A percentile compares a stretch with the other conserved stretches of the same genome.
These are phyloP conservation scores for Lactuca sativa DNA, from an alignment of 129 eudicot genomes.

Conservation along the genomic window DNA sequence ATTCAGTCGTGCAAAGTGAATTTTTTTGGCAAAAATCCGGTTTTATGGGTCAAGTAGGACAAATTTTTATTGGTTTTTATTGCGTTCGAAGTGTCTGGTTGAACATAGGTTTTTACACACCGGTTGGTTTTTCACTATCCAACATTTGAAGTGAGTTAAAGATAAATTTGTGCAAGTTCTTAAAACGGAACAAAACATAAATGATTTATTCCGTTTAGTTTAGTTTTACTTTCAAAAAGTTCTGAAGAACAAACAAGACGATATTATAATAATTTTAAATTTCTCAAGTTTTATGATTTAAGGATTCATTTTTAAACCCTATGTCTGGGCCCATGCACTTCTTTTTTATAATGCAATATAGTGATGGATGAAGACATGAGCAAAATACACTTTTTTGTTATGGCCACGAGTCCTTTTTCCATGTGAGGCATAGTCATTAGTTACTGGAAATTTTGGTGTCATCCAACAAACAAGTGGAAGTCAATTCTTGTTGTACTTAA, in stretches of 20 bases:
- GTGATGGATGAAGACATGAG: not conserved
- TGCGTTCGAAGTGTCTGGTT: too few species aligned
- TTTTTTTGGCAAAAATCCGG: too few species aligned
- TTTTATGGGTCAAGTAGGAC: too few species aligned
- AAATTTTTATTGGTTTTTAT: too few species aligned
- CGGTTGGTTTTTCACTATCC: too few species aligned
- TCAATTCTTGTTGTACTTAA: slow-evolving; percentile 2
- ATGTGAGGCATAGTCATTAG: slow-evolving; percentile 19
- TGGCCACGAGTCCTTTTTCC: slow-evolving; percentile 12
- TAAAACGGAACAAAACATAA: not conserved
- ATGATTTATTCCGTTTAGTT: not conserved
- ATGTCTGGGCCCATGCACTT: not conserved
- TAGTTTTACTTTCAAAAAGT: not conserved
- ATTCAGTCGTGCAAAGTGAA: too few species aligned
- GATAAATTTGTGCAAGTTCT: not conserved
- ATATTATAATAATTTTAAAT: too few species aligned
- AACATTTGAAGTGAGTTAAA: not conserved
- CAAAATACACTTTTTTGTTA: not conserved
- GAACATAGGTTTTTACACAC: too few species aligned
- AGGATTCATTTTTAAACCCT: not conserved
- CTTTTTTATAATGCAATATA: too few species aligned
- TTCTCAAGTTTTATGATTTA: too few species aligned
- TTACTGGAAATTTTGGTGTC: not conserved
- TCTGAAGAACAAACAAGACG: not conserved
- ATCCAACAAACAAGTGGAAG: slow-evolving; percentile 16